Base-by-base conservation (phyloP, 805 yeast genomes). In the Schwanniomyces polymorphus region DNA sequence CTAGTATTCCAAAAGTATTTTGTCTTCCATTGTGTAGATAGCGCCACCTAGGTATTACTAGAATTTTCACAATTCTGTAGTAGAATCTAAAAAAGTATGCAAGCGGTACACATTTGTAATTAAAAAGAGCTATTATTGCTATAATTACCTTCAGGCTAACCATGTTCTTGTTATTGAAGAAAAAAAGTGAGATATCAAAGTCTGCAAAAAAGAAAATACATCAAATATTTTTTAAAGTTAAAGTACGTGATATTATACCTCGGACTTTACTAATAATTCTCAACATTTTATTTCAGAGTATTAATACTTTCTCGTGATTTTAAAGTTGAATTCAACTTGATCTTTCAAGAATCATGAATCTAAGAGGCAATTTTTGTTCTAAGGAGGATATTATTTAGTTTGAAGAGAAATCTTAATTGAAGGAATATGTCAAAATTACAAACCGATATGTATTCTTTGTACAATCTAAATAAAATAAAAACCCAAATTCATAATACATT, bases 31-130 rank as follows among this genome's bases (percentile, higher is more conserved):
- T 50, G 25, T 47, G 44, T 41, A 41, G 42, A 43, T 58, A 67
- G 26, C 44, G 47, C 18, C 46, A 27, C 38, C 61, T 59, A 4
- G 79, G 74, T 6, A 76, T 27, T 14, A 76, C 54, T 12, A 85
- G 47, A 49, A 74, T 69, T 44, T 61, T 67, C 16, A 77, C 31
- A 11, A 80, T 69, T 27, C 70, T 60, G 52, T 63, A 65, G 56
- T 82, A 85, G 64, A 89, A 88, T 38, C 94, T 74, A 25, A 81
- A 41, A 47, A 77, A 75, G 61, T 84, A 90, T 1, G 82, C 85
- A 16, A 84, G 69, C 2, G 96, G 96, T 2, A 88, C 55, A 5
- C 84, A 70, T 59, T 90, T 90, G 67, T 78, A 74, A 12, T 83
- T 75, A 12, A 80, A 62, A 2, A 76, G 38, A 4, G 71, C 51